Conservation (phyloP, 2,329 filamentous ascomycete species). For the Rhynchosporium agropyri region DNA sequence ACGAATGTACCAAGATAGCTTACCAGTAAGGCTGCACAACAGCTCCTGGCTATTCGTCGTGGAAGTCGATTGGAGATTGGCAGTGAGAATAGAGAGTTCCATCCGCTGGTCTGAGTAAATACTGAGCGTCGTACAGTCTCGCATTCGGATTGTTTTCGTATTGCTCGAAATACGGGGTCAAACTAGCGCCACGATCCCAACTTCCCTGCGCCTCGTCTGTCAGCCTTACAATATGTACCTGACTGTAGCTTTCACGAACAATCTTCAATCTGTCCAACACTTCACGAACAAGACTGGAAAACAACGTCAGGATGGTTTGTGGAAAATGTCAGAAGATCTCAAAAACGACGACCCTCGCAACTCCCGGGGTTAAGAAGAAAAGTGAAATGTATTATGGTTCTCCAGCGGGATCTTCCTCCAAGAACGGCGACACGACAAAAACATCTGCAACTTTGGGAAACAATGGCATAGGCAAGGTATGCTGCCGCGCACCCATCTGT, state of each 20-base stretch:
- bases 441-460: conserved; percentile 58
- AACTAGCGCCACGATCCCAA: conserved; percentile 9
- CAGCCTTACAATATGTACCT: conserved; percentile 10
- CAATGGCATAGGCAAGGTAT: conserved; percentile 61
- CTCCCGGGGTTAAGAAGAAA: conserved; percentile 67
- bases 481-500: conserved; percentile 16
- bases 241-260: not conserved
- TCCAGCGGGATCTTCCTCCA: conserved; percentile 43
- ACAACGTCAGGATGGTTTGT: conserved; percentile 58
- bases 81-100: conserved; percentile 19
- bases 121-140: conserved; percentile 6
- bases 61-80: conserved; percentile 5
- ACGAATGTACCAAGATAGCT: conserved; percentile 24
- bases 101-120: conserved; percentile 22
- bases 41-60: not conserved
- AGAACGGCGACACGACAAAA: conserved; percentile 46
- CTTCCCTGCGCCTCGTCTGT: conserved; percentile 4
- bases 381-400: conserved; percentile 68
- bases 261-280: conserved; percentile 22
- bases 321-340: conserved; percentile 64
- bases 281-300: conserved; percentile 9
- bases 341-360: conserved; percentile 62
- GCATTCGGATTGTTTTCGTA: conserved; percentile 6
- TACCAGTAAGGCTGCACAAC: conserved; percentile 15
- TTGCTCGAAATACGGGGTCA: conserved; percentile 5